These are phyloP conservation scores for Coriolopsis trogii DNA, from an alignment of 1,284 basidiomycete species.

Conservation along the genomic window DNA sequence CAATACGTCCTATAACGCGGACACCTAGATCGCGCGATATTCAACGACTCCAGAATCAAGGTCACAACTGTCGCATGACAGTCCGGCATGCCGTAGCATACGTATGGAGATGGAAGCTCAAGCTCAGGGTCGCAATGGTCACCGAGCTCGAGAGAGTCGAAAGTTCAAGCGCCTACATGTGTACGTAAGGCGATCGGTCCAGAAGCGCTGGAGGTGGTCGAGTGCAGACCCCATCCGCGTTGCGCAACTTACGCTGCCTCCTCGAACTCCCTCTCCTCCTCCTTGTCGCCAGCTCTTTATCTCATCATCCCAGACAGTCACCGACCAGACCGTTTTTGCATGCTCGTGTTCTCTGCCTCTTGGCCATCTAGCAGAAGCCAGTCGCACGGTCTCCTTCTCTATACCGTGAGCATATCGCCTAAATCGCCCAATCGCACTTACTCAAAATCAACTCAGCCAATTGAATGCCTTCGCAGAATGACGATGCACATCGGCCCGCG, in stretches of 20 bases:
- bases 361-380: too few relatives aligned
- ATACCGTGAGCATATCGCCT: slow-evolving; percentile 4
- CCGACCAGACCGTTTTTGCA: too few relatives aligned
- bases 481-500: slow-evolving; percentile 36
- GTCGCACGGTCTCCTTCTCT: not conserved
- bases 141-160: not conserved
- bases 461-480: slow-evolving; percentile 40
- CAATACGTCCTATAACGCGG: too few relatives aligned
- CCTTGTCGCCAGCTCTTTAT: not conserved
- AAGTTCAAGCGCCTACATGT: slow-evolving; percentile 7
- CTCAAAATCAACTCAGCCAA: not conserved
- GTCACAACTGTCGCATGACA: too few relatives aligned
- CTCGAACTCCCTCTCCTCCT: not conserved
- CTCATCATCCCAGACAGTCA: too few relatives aligned
- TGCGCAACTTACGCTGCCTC: slow-evolving; percentile 8
- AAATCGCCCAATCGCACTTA: not conserved
- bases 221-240: not conserved
- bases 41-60: too few relatives aligned
- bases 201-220: not conserved
- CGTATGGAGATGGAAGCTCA: not conserved
- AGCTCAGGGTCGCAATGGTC: not conserved
- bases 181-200: slow-evolving; percentile 19
- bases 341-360: too few relatives aligned
- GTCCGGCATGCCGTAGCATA: too few relatives aligned
- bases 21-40: too few relatives aligned